phyloP scores from a whole-genome alignment of 805 yeast species.

The Hanseniaspora nectarophila region DNA sequence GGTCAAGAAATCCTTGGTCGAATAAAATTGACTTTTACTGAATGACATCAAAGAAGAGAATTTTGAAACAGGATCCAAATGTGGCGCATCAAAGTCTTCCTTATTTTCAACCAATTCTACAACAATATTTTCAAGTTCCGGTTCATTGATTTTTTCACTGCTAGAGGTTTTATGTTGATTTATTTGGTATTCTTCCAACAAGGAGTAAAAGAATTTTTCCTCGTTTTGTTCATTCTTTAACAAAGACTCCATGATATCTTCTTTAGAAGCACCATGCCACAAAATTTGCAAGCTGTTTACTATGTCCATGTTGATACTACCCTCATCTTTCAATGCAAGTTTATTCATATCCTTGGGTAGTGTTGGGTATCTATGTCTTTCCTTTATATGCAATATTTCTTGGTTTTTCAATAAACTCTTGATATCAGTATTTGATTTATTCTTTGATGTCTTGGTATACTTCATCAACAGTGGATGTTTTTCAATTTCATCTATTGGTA shows the following conservation, averaged over 20 bases:
- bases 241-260: slow-evolving; percentile 44
- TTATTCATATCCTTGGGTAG: slow-evolving; percentile 14
- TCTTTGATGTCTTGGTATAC: slow-evolving; percentile 35
- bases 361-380: not conserved
- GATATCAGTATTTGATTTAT: slow-evolving; percentile 22
- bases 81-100: not conserved
- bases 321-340: slow-evolving; percentile 23
- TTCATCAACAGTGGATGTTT: slow-evolving; percentile 68
- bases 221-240: slow-evolving; percentile 47
- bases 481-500: slow-evolving; percentile 54
- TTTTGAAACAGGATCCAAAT: not conserved
- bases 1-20: not conserved
- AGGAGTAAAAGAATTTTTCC: slow-evolving; percentile 70
- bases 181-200: slow-evolving; percentile 62
- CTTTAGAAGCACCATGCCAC: slow-evolving; percentile 65
- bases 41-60: slow-evolving; percentile 11
- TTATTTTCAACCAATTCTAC: not conserved
- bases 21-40: not conserved
- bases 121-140: not conserved
- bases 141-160: not conserved
- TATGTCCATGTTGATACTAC: slow-evolving; percentile 61
- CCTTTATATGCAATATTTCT: not conserved
- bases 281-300: slow-evolving; percentile 62
- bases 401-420: slow-evolving; percentile 18
- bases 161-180: slow-evolving; percentile 34